Evolutionary conservation across 2,329 filamentous ascomycete genomes (phyloP).

Genomic region (Paecilomyces formosus): DNA sequence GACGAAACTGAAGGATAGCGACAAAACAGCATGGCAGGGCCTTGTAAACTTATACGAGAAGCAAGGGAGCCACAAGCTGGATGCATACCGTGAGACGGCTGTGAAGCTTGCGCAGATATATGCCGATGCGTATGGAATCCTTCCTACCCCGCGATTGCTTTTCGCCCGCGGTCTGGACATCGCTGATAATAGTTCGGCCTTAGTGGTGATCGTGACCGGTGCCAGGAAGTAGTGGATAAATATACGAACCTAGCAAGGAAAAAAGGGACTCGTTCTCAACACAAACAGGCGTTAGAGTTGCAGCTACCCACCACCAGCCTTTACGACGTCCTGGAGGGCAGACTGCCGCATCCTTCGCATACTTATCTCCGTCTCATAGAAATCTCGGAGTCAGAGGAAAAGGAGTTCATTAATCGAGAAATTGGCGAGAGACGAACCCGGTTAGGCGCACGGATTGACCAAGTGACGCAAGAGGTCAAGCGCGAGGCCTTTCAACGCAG

Average conservation of each 20-base stretch:
- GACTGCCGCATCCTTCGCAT: slow-evolving; percentile 68
- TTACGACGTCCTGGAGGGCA: slow-evolving; percentile 75
- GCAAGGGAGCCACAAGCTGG: slow-evolving; percentile 60
- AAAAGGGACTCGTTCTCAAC: slow-evolving; percentile 64
- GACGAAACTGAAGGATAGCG: slow-evolving; percentile 61
- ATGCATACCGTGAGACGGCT: slow-evolving; percentile 66
- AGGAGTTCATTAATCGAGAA: slow-evolving; percentile 78
- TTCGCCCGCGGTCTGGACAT: neutral
- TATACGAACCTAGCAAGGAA: slow-evolving; percentile 67
- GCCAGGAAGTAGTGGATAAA: slow-evolving; percentile 65
- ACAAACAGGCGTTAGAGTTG: slow-evolving; percentile 67
- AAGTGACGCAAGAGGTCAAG: slow-evolving; percentile 82
- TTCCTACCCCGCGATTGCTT: neutral
- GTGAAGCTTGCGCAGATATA: slow-evolving; percentile 69
- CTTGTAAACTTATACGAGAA: slow-evolving; percentile 79
- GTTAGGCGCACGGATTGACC: slow-evolving; percentile 72
- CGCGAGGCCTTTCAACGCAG: slow-evolving; percentile 72
- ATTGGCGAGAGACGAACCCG: slow-evolving; percentile 84
- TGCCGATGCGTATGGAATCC: slow-evolving; percentile 48
- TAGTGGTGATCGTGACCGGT: slow-evolving; percentile 52
- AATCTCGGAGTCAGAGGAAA: slow-evolving; percentile 78
- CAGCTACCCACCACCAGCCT: slow-evolving; percentile 73
- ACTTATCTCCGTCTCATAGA: slow-evolving; percentile 79
- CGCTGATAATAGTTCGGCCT: slow-evolving; percentile 8
- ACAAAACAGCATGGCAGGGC: slow-evolving; percentile 86